Conservation (phyloP, 495 filamentous ascomycete genomes). For the Podospora pseudocomata region DNA sequence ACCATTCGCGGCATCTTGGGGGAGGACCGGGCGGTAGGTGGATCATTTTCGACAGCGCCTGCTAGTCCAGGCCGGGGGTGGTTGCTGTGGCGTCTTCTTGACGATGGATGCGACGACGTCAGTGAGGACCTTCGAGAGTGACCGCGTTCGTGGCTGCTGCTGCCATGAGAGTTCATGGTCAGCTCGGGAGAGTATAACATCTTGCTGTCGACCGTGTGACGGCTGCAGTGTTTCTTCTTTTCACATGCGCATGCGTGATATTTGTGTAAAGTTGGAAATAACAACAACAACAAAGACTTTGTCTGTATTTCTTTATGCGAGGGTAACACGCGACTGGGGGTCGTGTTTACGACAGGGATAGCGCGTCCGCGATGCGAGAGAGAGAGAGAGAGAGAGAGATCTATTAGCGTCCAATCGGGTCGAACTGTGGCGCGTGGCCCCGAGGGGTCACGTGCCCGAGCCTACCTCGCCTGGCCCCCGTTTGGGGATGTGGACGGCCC, state of each 20-base stretch:
- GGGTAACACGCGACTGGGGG: conserved; percentile 1
- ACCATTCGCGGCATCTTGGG: neutral
- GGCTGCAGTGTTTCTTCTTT: neutral
- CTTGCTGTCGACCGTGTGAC: neutral
- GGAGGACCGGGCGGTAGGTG: neutral
- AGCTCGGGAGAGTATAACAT: neutral
- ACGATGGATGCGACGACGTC: neutral
- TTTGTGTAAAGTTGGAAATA: conserved; percentile 5
- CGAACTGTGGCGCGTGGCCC: no score
- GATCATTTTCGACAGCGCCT: neutral
- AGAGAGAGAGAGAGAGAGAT: no score
- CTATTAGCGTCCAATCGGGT: no score
- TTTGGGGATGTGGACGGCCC: no score
- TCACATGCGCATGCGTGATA: neutral
- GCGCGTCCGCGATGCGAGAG: conserved; percentile 5
- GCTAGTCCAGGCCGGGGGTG: neutral
- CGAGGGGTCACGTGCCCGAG: no score
- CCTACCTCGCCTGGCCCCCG: no score
- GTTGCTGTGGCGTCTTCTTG: neutral
- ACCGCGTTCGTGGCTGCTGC: neutral
- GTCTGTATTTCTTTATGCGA: neutral
- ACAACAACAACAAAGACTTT: neutral
- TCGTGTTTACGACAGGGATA: conserved; percentile 7
- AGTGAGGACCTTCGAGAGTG: neutral
- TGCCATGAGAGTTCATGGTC: neutral